Evolutionary conservation across 305 asterid genomes (phyloP), one percentile per base, ranked within the genome.

Genomic region (Fraxinus velutina): DNA sequence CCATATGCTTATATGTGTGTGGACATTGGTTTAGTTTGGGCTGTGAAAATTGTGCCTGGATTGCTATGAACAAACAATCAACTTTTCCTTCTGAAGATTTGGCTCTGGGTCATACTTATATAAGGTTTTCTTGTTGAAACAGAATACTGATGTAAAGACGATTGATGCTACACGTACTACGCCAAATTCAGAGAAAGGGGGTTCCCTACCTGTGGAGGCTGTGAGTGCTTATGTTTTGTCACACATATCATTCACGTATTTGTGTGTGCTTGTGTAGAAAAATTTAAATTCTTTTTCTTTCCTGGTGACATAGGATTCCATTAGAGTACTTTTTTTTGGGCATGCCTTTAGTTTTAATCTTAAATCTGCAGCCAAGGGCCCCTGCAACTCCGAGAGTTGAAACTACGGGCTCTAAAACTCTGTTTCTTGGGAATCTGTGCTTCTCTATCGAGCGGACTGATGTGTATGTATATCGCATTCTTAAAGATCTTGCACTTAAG

Each of bases 381-480:
- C 92, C 93, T n/a, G 70, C 73, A 68, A 82, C 89, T 64, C 91
- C 89, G 9, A 85, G 62, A 73, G 86, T 77, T 37, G 90, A 91
- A 78, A 24, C 87, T 47, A 73, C 82, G 4, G 95, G 92, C 37
- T 66, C 92, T 24, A 94, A 89, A 77, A 91, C 94, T 33, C 60
- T 96, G 64, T 94, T 88, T 87, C 90, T 93, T 83, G 99, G 97
- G 82, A 96, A 94, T 88, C 86, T 96, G 44, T 82, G 97, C 33
- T 95, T 77, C 80, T 84, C 93, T 27, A 81, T 90, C 19, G 88
- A 90, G 84, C 82, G 80, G 80, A 84, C 84, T 39, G 95, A 94
- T 81, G 87, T 96, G 99, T 95, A 90, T 64, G 97, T 85, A 24
- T 37, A 9, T 30, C 22, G 37, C 85, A 29, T 6, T 73, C 64